These are phyloP conservation scores for Penicillium sp. DNA, from an alignment of 2,329 filamentous ascomycete genomes.

Conservation along the genomic window DNA sequence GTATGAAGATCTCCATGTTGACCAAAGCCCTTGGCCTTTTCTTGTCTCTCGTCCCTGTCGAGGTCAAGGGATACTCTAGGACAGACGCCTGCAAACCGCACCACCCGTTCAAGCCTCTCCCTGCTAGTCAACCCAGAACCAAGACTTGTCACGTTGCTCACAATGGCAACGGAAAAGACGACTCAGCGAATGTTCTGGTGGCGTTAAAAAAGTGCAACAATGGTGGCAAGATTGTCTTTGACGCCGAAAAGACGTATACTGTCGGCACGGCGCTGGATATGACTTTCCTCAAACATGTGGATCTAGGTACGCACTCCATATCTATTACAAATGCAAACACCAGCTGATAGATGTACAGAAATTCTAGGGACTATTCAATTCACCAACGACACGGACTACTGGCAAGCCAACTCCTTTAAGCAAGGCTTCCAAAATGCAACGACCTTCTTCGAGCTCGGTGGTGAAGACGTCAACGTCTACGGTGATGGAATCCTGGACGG, in stretches of 20 bases:
- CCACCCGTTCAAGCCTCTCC: constrained; percentile 28
- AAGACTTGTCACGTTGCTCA: constrained; percentile 29
- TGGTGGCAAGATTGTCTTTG: constrained; percentile 58
- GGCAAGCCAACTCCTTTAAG: constrained; percentile 60
- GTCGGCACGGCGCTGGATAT: constrained; percentile 62
- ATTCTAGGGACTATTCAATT: constrained; percentile 59
- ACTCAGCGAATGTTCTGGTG: constrained; percentile 49
- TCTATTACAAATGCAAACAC: neutral
- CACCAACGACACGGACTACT: constrained; percentile 63
- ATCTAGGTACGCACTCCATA: constrained; percentile 47
- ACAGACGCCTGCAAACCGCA: constrained; percentile 27
- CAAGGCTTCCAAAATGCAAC: constrained; percentile 62
- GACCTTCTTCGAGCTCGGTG: constrained; percentile 63
- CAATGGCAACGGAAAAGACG: constrained; percentile 39
- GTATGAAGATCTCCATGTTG: constrained; percentile 27
- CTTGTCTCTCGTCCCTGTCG: constrained; percentile 17
- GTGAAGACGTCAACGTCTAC: constrained; percentile 62
- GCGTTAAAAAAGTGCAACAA: constrained; percentile 58
- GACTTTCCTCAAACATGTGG: constrained; percentile 59
- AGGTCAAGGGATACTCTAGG: constrained; percentile 16
- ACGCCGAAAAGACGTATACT: constrained; percentile 52
- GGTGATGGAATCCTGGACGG: constrained; percentile 61
- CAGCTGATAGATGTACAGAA: constrained; percentile 34
- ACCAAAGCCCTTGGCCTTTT: constrained; percentile 20
- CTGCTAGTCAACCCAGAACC: constrained; percentile 20